Base-by-base conservation (phyloP, 2,329 filamentous ascomycete genomes). In the Calonectria hawksworthii region DNA sequence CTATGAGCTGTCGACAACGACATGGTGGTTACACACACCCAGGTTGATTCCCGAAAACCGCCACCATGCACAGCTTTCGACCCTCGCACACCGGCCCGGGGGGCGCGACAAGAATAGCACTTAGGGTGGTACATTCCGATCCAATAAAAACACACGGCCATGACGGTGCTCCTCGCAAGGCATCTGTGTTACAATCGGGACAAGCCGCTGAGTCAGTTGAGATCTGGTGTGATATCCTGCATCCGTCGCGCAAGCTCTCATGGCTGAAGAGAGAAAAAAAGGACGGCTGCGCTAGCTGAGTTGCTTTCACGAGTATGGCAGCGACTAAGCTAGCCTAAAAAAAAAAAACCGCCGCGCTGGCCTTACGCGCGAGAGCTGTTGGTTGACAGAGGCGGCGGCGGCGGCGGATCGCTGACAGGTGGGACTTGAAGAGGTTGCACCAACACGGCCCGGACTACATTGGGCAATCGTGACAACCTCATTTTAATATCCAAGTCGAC, bases 401-500 rank as follows among this genome's bases (percentile, higher is more conserved):
- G 44, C 61, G 61, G 51, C 44, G 44, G 44, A 47, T 28, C 51
- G 23, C 41, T 61, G 32, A 47, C 51, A 72, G 51, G 70, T 61
- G 70, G 70, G 51, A 67, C 63, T 52, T 34, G 32, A 36, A 67
- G 32, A 34, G 26, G 34, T 38, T 61, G n/a, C 47, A 64, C 59
- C 59, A 14, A 51, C 66, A 41, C 26, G 71, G 59, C 28, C 70
- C 11, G n/a, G 32, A 21, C 38, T 54, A 54, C 67, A 70, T 30
- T 14, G 18, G 23, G 32, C 36, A 61, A 41, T 51, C 72, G 36
- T 13, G 26, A 61, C 32, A 32, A 69, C 32, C 14, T 38, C 41
- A 38, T 54, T 51, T 26, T 30, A 50, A 59, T 21, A 51, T 41
- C 47, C 30, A 50, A 54, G 61, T 47, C 38, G 28, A 67, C 61